Conservation (phyloP, 1,284 basidiomycete genomes). For the Golubevia sp. region DNA sequence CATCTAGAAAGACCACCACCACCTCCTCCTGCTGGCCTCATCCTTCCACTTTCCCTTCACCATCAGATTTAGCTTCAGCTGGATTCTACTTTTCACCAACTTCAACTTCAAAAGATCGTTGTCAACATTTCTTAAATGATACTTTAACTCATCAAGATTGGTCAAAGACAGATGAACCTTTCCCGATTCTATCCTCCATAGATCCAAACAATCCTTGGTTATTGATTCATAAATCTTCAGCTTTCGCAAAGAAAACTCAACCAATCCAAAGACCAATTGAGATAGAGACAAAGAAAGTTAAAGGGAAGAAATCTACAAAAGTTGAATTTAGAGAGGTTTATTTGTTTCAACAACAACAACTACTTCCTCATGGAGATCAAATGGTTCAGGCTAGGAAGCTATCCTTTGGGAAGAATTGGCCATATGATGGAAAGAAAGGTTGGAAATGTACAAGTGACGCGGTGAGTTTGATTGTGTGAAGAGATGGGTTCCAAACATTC, state of each 20-base stretch:
- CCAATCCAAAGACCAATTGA: background rate
- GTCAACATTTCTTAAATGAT: conserved; percentile 25
- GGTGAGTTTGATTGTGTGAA: conserved; percentile 5
- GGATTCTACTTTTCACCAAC: conserved; percentile 35
- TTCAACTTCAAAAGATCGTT: conserved; percentile 20
- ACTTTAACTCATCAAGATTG: conserved; percentile 19
- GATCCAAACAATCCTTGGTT: conserved; percentile 32
- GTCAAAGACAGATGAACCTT: conserved; percentile 25
- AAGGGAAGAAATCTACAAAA: background rate
- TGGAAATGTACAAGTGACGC: conserved; percentile 57
- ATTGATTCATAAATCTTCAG: conserved; percentile 20
- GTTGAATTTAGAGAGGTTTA: too few relatives aligned
- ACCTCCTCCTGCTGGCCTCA: too few relatives aligned
- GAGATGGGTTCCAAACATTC: too few relatives aligned
- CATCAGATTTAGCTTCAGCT: conserved; percentile 25
- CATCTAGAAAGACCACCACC: too few relatives aligned
- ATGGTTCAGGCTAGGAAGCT: conserved; percentile 45
- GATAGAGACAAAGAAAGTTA: too few relatives aligned
- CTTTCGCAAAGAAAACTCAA: too few relatives aligned
- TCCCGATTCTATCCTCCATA: conserved; percentile 17
- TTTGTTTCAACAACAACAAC: conserved; percentile 19
- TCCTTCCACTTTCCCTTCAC: conserved; percentile 22
- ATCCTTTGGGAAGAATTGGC: conserved; percentile 48
- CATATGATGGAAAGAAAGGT: conserved; percentile 51
- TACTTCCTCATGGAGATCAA: conserved; percentile 36